phyloP scores from a whole-genome alignment of 768 basidiomycete species.

The Suillus decipiens region DNA sequence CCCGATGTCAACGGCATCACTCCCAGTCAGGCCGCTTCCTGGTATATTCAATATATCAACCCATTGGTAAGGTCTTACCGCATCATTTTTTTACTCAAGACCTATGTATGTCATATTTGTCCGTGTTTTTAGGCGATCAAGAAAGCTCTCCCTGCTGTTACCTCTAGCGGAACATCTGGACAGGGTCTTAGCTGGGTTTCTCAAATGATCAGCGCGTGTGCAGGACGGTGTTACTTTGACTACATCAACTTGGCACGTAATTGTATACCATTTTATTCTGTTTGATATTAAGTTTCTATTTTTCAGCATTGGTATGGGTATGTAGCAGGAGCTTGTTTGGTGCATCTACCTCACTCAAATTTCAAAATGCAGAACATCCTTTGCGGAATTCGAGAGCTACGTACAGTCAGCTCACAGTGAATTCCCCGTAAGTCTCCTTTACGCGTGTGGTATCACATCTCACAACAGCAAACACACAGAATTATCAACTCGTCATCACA shows the following conservation, averaged over 20 bases:
- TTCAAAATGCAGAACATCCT: conserved; percentile 21
- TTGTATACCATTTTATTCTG: background rate
- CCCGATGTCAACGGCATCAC: conserved; percentile 34
- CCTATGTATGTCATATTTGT: background rate
- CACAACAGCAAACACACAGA: conserved; percentile 18
- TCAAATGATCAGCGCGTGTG: conserved; percentile 37
- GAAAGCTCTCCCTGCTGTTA: conserved; percentile 40
- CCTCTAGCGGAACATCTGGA: conserved; percentile 33
- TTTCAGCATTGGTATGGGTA: conserved; percentile 34
- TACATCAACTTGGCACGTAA: conserved; percentile 36
- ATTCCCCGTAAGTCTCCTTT: conserved; percentile 27
- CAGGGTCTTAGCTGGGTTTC: conserved; percentile 38
- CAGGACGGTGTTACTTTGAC: conserved; percentile 36
- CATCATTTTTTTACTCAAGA: background rate
- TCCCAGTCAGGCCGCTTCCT: conserved; percentile 33
- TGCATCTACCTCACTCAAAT: conserved; percentile 9
- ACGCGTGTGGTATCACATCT: background rate
- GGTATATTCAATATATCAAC: conserved; percentile 40
- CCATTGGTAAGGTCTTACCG: conserved; percentile 30
- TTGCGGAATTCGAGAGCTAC: conserved; percentile 30
- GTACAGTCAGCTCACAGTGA: conserved; percentile 27
- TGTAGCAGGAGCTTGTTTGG: conserved; percentile 2
- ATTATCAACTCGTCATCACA: conserved; percentile 28
- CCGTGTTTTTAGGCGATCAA: conserved; percentile 30
- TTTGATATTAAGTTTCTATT: background rate